Evolutionary conservation across 352 stramenopile genomes (phyloP), one percentile per base, ranked within the genome.

Genomic region (Globisporangium cederbergense): DNA sequence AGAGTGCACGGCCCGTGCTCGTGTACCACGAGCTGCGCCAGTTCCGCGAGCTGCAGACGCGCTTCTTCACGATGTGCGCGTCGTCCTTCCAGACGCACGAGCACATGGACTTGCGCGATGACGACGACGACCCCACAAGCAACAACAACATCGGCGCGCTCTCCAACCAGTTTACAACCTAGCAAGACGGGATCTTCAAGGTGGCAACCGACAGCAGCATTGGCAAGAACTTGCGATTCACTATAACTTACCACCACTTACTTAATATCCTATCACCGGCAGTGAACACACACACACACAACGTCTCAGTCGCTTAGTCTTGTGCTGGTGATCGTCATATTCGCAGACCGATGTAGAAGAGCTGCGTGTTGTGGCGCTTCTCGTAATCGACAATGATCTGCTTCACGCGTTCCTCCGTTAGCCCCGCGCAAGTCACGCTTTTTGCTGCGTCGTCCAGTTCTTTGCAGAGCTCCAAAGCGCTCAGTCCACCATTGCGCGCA

Each of bases 391-490:
- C 60, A 47, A 87, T 67, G 32, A 72, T 74, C 1, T 32, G 47
- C 57, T 81, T 78, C 32, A 87, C 76, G 60, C 67, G 71, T 9
- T 68, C 62, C 49, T 87, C 78, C 5, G 76, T 79, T 4, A 87
- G 70, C 32, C 78, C 65, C 14, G 6, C 36, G 6, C 38, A 11
- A 7, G 13, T 18, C 4, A 22, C 18, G 16, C 2, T 32, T 18
- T n/a, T 20, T 6, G 36, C 52, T 6, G 62, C 62, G 18, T 74
- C 60, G 34, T 86, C 72, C 14, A 88, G 67, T 52, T 79, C 50
- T 60, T 73, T 56, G 61, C 82, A 91, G 28, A 95, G 65, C 42
- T 76, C 60, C 2, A 90, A 71, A 18, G 87, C 86, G 32, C 76
- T 67, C 40, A 70, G 58, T 3, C 83, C 71, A 51, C 83, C 86